phyloP scores from a whole-genome alignment of 495 filamentous ascomycete genomes.

The Durotheca rogersii region DNA sequence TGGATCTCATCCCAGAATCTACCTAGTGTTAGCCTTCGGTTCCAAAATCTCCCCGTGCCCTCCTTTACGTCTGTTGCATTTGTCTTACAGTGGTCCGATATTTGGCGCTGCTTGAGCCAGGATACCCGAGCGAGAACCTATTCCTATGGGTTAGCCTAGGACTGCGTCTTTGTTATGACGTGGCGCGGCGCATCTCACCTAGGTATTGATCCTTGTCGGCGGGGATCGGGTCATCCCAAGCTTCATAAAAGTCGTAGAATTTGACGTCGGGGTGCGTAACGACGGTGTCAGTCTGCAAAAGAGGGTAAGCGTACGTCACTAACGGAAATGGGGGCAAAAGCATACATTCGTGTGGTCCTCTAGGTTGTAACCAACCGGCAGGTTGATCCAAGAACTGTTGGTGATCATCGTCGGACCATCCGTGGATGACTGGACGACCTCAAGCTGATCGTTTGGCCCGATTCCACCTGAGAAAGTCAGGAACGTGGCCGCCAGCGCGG shows the following conservation, averaged over 20 bases:
- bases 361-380: conserved; percentile 71
- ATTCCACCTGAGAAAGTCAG: conserved; percentile 52
- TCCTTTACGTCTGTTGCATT: too few species aligned
- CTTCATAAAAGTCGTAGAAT: conserved; percentile 65
- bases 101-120: conserved; percentile 70
- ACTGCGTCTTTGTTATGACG: conserved; percentile 22
- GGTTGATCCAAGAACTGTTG: conserved; percentile 60
- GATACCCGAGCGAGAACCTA: conserved; percentile 57
- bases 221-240: conserved; percentile 49
- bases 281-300: conserved; percentile 54
- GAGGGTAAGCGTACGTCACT: conserved; percentile 1
- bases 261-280: conserved; percentile 60
- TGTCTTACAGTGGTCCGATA: conserved; percentile 58
- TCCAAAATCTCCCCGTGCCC: too few species aligned
- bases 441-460: conserved; percentile 58
- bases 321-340: too few species aligned
- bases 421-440: conserved; percentile 51
- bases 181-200: conserved; percentile 19
- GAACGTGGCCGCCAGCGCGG: background rate
- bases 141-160: conserved; percentile 24
- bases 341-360: conserved; percentile 64
- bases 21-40: conserved; percentile 13
- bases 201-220: conserved; percentile 42
- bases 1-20: conserved; percentile 58
- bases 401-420: conserved; percentile 55